Conservation (phyloP, 345 rosid species). For the Eutrema japonicum region DNA sequence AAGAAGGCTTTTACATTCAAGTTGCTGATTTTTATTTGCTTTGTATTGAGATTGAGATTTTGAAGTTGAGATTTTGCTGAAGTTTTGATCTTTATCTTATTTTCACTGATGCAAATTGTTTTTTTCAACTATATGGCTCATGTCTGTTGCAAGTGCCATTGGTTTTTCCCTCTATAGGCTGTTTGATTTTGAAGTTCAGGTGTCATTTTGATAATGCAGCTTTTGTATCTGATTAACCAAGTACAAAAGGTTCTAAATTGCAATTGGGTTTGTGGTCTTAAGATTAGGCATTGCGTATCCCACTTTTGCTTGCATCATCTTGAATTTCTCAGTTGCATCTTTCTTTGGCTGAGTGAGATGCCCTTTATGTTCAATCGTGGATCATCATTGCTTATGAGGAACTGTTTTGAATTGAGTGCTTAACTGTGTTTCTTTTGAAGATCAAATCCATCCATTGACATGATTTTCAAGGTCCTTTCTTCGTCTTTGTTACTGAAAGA, state of each 20-base stretch:
- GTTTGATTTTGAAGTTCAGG: conserved; percentile 21
- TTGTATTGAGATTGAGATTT: not conserved
- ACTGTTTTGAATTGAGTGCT: not conserved
- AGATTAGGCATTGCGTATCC: conserved; percentile 3
- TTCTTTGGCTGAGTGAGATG: not conserved
- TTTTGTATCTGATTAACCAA: conserved; percentile 6
- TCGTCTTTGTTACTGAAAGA: conserved; percentile 23
- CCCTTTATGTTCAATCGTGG: not conserved
- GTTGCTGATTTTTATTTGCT: conserved; percentile 9
- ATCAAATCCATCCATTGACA: too few species aligned
- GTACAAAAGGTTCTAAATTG: not conserved
- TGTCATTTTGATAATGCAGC: conserved; percentile 11
- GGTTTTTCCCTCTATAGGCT: not conserved
- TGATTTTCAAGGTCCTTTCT: not conserved
- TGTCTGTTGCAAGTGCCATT: conserved; percentile 21
- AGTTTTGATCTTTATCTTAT: conserved; percentile 29
- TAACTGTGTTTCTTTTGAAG: not conserved
- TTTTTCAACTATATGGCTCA: not conserved
- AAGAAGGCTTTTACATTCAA: not conserved
- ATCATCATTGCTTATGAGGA: not conserved
- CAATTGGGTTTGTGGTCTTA: conserved; percentile 24
- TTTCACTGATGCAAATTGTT: conserved; percentile 11
- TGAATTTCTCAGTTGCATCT: not conserved
- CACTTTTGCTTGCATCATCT: conserved; percentile 3
- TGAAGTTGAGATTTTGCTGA: not conserved